Percentiles rank a stretch among this genome's conserved stretches.
Conservation (phyloP, 257 asterid species). For the Linaria vulgaris region DNA sequence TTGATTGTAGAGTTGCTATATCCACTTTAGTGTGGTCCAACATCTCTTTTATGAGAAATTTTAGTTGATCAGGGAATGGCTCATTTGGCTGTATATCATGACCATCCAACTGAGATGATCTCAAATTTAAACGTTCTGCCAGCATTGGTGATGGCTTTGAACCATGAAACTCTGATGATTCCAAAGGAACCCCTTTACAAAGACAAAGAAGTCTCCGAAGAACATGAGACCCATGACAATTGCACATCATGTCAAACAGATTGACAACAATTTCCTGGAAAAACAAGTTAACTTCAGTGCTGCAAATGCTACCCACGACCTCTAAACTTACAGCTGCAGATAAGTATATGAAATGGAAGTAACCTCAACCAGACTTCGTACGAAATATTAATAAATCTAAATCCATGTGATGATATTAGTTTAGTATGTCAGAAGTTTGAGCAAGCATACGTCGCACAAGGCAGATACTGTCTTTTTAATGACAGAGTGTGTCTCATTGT, state of each 20-base stretch:
- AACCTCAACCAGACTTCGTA: neutral
- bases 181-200: conserved; percentile 81
- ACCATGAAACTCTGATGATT: conserved; percentile 65
- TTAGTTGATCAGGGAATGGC: conserved; percentile 65
- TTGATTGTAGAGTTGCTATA: conserved; percentile 48
- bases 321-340: neutral
- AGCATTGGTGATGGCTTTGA: conserved; percentile 61
- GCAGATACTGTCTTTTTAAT: conserved; percentile 56
- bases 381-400: neutral
- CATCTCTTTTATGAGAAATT: conserved; percentile 62
- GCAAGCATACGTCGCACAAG: conserved; percentile 59
- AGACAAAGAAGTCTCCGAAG: conserved; percentile 85
- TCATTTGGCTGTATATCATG: conserved; percentile 38
- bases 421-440: conserved; percentile 3
- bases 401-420: neutral
- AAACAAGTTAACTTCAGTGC: conserved; percentile 1
- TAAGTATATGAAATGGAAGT: conserved; percentile 5
- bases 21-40: conserved; percentile 53
- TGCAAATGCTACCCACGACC: conserved; percentile 6
- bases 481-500: conserved; percentile 51
- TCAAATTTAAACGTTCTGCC: conserved; percentile 74
- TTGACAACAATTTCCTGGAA: conserved; percentile 62
- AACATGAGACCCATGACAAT: conserved; percentile 94
- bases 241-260: conserved; percentile 80
- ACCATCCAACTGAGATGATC: conserved; percentile 40